phyloP scores from a whole-genome alignment of 805 yeast genomes.

The Suhomyces sp. region DNA sequence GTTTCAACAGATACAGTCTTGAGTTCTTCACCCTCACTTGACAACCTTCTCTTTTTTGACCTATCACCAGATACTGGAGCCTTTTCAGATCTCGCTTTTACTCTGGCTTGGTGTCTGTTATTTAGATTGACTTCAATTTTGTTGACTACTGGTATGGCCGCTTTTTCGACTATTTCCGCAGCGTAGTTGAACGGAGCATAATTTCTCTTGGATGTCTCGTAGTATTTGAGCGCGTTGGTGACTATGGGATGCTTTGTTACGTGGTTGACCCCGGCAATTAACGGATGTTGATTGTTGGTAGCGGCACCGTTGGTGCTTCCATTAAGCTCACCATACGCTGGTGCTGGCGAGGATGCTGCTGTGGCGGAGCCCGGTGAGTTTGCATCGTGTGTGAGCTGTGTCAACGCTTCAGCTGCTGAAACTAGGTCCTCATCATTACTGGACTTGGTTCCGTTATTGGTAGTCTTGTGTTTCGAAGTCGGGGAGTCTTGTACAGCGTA shows the following conservation, averaged over 20 bases:
- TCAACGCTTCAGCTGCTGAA: constrained; percentile 42
- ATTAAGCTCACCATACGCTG: background rate
- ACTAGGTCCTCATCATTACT: constrained; percentile 28
- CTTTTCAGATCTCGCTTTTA: constrained; percentile 18
- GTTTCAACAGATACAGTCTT: constrained; percentile 61
- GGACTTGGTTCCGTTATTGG: constrained; percentile 3
- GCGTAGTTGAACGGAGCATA: constrained; percentile 56
- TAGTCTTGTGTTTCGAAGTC: background rate
- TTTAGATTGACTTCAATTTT: constrained; percentile 48
- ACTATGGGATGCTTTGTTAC: constrained; percentile 43
- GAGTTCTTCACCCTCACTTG: constrained; percentile 6
- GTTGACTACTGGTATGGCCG: constrained; percentile 53
- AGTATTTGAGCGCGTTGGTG: constrained; percentile 49
- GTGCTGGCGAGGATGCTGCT: constrained; percentile 4
- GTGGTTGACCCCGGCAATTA: constrained; percentile 36
- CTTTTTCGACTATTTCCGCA: constrained; percentile 58
- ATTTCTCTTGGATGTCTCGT: constrained; percentile 45
- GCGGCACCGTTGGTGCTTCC: background rate
- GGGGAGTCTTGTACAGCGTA: constrained; percentile 5
- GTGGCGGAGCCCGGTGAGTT: constrained; percentile 15
- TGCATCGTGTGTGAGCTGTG: constrained; percentile 30
- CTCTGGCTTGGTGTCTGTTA: constrained; percentile 32
- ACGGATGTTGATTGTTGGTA: constrained; percentile 31
- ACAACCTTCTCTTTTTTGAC: constrained; percentile 25
- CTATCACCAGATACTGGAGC: constrained; percentile 10